Conservation (phyloP, 768 basidiomycete genomes). For the Udeniomyces megalosporus region DNA sequence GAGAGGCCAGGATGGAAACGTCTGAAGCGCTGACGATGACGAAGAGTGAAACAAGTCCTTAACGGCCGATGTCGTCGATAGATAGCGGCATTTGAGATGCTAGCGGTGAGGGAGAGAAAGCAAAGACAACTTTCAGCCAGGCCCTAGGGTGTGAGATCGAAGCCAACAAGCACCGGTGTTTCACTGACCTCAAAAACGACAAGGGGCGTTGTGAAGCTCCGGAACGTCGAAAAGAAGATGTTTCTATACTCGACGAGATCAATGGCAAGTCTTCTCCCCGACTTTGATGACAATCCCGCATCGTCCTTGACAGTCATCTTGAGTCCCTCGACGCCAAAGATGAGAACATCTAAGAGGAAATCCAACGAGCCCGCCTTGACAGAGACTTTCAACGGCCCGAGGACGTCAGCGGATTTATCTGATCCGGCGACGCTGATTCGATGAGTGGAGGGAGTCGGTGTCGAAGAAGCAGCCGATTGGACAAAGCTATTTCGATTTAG, state of each 20-base stretch:
- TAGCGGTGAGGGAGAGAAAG: constrained; percentile 27
- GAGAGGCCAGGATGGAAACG: constrained; percentile 30
- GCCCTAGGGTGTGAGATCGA: background rate
- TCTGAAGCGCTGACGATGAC: constrained; percentile 34
- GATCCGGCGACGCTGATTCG: constrained; percentile 2
- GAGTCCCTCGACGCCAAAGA: constrained; percentile 45
- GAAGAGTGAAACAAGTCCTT: constrained; percentile 30
- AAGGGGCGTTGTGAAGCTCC: constrained; percentile 63
- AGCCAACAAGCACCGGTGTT: background rate
- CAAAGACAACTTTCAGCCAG: no score
- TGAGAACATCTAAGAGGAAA: constrained; percentile 53
- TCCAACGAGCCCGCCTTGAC: constrained; percentile 66
- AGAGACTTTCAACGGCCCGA: constrained; percentile 51
- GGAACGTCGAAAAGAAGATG: constrained; percentile 70
- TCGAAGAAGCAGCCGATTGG: background rate
- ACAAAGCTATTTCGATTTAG: background rate
- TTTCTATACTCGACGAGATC: constrained; percentile 56
- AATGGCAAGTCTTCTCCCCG: background rate
- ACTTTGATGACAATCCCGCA: background rate
- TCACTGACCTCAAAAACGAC: constrained; percentile 65
- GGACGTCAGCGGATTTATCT: constrained; percentile 34
- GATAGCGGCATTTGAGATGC: constrained; percentile 61
- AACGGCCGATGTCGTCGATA: constrained; percentile 36
- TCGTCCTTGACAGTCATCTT: constrained; percentile 12
- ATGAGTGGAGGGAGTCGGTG: background rate